Percentiles rank a stretch among this genome's conserved stretches.
phyloP scores from a whole-genome alignment of 2,329 filamentous ascomycete genomes.

The Penicillium digitatum region DNA sequence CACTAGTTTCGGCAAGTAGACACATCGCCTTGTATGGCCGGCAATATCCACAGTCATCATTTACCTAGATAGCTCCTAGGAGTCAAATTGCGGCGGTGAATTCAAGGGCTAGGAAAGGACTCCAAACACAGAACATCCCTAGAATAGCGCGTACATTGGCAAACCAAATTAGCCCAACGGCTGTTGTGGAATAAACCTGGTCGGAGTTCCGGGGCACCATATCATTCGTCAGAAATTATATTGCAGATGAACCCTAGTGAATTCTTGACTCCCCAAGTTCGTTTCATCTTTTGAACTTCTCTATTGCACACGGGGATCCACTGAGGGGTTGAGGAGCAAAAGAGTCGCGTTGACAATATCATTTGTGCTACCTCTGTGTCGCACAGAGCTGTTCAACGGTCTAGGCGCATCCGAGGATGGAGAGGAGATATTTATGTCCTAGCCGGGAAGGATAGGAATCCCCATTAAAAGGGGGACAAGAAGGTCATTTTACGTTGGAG shows the following conservation, averaged over 20 bases:
- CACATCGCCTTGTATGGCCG: background rate
- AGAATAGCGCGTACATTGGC: background rate
- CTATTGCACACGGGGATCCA: background rate
- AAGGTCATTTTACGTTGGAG: background rate
- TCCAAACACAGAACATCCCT: background rate
- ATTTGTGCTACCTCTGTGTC: conserved; percentile 4
- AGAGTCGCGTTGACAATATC: background rate
- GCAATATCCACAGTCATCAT: too few species aligned
- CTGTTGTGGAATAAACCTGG: conserved; percentile 1
- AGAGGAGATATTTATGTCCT: background rate
- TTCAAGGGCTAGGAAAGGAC: background rate
- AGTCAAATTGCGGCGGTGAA: background rate
- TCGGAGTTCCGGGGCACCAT: conserved; percentile 16
- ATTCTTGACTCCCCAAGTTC: too few species aligned
- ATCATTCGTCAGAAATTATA: conserved; percentile 12
- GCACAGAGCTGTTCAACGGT: background rate
- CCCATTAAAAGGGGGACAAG: background rate
- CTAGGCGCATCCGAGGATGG: background rate
- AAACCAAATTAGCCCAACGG: background rate
- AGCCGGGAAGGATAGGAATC: background rate
- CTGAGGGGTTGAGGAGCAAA: background rate
- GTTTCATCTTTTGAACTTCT: too few species aligned
- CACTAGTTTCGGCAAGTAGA: background rate
- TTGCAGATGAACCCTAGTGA: background rate
- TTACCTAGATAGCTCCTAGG: background rate